Evolutionary conservation across 139 green algal species (phyloP).

Genomic region (Chlamydomonas incerta): DNA sequence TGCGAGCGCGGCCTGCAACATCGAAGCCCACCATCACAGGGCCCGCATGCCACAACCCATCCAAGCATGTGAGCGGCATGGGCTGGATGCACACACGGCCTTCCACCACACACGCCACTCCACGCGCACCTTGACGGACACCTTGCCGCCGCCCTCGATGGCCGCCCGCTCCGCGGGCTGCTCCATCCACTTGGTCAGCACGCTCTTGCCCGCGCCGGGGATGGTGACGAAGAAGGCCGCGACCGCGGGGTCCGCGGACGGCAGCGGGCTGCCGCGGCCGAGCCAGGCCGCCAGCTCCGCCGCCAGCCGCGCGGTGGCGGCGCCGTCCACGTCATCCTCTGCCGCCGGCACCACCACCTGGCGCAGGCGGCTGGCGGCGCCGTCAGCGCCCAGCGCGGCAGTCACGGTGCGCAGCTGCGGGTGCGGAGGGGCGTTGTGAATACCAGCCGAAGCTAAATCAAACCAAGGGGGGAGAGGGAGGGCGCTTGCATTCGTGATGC

Average conservation of each 20-base stretch:
- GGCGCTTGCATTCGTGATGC: too few relatives aligned
- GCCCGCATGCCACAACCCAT: too few relatives aligned
- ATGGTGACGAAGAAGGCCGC: slow-evolving; percentile 62
- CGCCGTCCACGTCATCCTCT: slow-evolving; percentile 22
- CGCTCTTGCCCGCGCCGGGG: slow-evolving; percentile 54
- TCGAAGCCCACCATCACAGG: too few relatives aligned
- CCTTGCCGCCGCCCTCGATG: not conserved
- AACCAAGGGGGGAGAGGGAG: too few relatives aligned
- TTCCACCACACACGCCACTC: too few relatives aligned
- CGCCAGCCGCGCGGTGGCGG: slow-evolving; percentile 10
- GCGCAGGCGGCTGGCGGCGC: slow-evolving; percentile 2
- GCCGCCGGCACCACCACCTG: not conserved
- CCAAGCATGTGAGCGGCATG: too few relatives aligned
- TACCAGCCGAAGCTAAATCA: too few relatives aligned
- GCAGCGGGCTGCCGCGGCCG: slow-evolving; percentile 46
- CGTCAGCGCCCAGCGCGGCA: slow-evolving; percentile 7
- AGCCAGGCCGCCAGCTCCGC: slow-evolving; percentile 46
- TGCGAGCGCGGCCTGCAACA: too few relatives aligned
- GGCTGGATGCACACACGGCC: too few relatives aligned
- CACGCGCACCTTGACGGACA: slow-evolving; percentile 26
- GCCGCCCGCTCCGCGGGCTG: not conserved
- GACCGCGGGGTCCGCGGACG: slow-evolving; percentile 47
- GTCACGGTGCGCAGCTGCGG: not conserved
- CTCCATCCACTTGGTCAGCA: not conserved
- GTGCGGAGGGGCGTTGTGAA: too few relatives aligned